These are phyloP conservation scores for Penicillium nucicola DNA, from an alignment of 495 filamentous ascomycete species.

Conservation along the genomic window DNA sequence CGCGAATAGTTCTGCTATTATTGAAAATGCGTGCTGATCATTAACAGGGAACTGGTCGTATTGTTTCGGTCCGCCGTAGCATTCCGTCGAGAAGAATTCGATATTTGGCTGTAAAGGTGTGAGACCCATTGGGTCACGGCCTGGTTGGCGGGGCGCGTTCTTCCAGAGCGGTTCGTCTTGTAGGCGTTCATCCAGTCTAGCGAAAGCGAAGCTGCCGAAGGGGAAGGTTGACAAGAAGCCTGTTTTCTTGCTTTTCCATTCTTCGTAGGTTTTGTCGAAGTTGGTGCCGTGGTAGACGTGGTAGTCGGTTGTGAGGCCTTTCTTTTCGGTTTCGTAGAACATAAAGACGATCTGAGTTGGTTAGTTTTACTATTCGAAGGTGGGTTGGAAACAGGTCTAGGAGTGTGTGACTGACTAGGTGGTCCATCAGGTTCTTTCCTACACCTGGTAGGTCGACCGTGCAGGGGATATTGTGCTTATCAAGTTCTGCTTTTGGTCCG, in stretches of 20 bases:
- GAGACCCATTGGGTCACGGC: conserved; percentile 52
- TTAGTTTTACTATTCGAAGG: neutral
- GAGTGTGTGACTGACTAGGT: conserved; percentile 27
- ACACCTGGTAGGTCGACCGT: conserved; percentile 50
- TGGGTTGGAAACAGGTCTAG: neutral
- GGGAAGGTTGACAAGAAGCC: conserved; percentile 51
- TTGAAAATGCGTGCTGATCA: conserved; percentile 40
- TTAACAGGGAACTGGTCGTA: conserved; percentile 43
- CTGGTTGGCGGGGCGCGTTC: conserved; percentile 33
- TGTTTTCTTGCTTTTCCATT: conserved; percentile 48
- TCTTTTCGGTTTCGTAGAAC: conserved; percentile 48
- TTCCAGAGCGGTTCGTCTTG: conserved; percentile 41
- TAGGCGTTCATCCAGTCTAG: conserved; percentile 49
- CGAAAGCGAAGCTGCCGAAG: conserved; percentile 53
- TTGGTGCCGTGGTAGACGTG: conserved; percentile 39
- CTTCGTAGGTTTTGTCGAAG: conserved; percentile 35
- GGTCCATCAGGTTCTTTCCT: conserved; percentile 54
- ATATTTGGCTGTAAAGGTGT: conserved; percentile 46
- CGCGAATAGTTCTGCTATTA: conserved; percentile 39
- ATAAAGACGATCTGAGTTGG: conserved; percentile 25
- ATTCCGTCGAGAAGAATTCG: conserved; percentile 52
- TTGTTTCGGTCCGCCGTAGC: conserved; percentile 52
- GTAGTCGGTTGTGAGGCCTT: conserved; percentile 40
- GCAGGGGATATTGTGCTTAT: conserved; percentile 44
- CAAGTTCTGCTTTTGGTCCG: conserved; percentile 47